Evolutionary conservation across 225 moss, liverwort and hornwort genomes (phyloP).

Genomic region (Straminergon stramineum): DNA sequence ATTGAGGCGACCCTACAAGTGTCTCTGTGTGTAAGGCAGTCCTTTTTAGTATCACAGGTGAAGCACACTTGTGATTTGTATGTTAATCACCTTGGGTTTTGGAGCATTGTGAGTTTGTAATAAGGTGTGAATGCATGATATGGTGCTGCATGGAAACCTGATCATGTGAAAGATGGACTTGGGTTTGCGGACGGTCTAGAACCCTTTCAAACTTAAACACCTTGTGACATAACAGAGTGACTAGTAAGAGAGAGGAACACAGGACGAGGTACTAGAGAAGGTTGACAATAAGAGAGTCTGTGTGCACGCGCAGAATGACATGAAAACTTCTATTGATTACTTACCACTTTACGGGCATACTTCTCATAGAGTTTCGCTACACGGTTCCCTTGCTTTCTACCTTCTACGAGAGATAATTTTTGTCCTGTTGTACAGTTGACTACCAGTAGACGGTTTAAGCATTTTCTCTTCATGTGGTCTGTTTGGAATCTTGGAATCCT

Average conservation of each 20-base stretch:
- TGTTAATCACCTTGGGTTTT: too few relatives aligned
- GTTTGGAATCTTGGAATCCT: not conserved
- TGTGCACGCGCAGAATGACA: not conserved
- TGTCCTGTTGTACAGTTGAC: not conserved
- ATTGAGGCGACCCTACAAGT: too few relatives aligned
- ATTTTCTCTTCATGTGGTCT: not conserved
- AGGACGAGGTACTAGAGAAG: not conserved
- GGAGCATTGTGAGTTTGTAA: not conserved
- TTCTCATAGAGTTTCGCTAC: not conserved
- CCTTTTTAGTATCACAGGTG: not conserved
- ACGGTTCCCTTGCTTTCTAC: not conserved
- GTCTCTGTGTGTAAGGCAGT: not conserved
- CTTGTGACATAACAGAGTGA: not conserved
- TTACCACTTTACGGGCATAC: not conserved
- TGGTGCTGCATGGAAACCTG: too few relatives aligned
- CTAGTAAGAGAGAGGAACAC: not conserved
- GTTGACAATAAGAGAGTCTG: not conserved
- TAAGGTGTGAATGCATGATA: too few relatives aligned
- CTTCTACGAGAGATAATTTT: too few relatives aligned
- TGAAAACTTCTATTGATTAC: too few relatives aligned
- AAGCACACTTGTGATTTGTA: not conserved
- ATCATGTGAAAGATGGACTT: not conserved
- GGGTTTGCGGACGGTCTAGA: not conserved
- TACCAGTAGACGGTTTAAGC: not conserved
- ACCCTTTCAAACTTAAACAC: not conserved